Evolutionary conservation across 2,329 filamentous ascomycete species (phyloP).

Genomic region (Diaporthe batatas): DNA sequence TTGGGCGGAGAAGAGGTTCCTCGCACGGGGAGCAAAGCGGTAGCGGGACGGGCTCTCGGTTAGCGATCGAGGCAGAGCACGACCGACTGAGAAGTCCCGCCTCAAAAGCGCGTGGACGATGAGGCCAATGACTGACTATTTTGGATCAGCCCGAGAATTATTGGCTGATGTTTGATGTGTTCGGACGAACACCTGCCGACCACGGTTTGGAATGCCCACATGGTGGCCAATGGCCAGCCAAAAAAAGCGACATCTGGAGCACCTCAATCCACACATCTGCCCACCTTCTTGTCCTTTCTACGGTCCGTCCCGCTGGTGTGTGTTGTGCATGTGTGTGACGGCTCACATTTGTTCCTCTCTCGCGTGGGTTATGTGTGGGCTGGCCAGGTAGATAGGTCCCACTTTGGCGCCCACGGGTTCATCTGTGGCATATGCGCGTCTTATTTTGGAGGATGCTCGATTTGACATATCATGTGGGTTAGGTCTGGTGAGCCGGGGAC

Average conservation of each 20-base stretch:
- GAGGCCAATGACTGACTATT: not conserved
- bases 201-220: not conserved
- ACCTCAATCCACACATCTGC: not conserved
- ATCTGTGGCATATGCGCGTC: constrained; percentile 12
- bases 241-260: not conserved
- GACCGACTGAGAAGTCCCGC: not conserved
- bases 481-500: not conserved
- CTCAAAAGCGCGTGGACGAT: not conserved
- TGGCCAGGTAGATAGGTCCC: not conserved
- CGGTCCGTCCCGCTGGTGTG: constrained; percentile 6
- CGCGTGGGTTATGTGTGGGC: not conserved
- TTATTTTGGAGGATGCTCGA: not conserved
- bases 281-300: not conserved
- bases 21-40: no score
- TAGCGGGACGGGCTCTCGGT: not conserved
- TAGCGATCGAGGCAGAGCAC: not conserved
- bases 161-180: not conserved
- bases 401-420: constrained; percentile 26
- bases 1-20: no score
- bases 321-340: constrained; percentile 18
- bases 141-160: not conserved
- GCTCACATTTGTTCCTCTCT: constrained; percentile 9
- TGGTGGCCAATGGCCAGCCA: not conserved
- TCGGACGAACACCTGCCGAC: not conserved
- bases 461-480: not conserved